Percentiles rank a stretch among this genome's conserved stretches.
phyloP scores from a whole-genome alignment of 495 filamentous ascomycete genomes.

The Aspergillus coremiiformis region DNA sequence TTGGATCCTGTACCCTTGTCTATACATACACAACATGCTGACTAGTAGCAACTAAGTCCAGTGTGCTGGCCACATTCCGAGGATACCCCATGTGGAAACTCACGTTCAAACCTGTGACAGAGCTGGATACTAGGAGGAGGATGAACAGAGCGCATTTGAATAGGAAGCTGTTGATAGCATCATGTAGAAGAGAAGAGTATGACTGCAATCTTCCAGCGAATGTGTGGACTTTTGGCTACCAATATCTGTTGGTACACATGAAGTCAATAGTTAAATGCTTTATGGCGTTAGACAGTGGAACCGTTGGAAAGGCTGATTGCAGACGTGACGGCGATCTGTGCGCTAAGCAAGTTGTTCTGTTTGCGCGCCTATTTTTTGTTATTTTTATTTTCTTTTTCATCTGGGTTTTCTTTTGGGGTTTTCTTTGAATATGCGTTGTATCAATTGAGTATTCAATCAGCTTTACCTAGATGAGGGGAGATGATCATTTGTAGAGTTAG shows the following conservation, averaged over 20 bases:
- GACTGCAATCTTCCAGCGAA: background rate
- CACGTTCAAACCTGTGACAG: too few relatives aligned
- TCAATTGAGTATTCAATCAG: background rate
- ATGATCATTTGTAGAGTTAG: background rate
- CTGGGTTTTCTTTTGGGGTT: background rate
- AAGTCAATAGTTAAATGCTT: background rate
- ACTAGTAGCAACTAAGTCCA: background rate
- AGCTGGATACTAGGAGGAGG: background rate
- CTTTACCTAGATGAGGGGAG: background rate
- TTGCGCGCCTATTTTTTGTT: background rate
- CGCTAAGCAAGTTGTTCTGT: background rate
- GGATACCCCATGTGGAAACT: too few relatives aligned
- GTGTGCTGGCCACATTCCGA: background rate
- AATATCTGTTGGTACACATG: background rate
- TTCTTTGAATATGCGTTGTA: background rate
- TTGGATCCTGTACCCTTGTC: background rate
- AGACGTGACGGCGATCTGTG: slow-evolving; percentile 1
- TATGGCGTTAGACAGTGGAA: background rate
- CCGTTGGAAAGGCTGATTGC: background rate
- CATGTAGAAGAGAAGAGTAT: background rate
- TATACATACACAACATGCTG: background rate
- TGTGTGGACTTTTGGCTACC: background rate
- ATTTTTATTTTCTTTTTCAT: background rate
- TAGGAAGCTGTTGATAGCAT: background rate
- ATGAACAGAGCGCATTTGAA: background rate